phyloP scores from a whole-genome alignment of 2,329 filamentous ascomycete genomes.

The Keithomyces neogunnii region DNA sequence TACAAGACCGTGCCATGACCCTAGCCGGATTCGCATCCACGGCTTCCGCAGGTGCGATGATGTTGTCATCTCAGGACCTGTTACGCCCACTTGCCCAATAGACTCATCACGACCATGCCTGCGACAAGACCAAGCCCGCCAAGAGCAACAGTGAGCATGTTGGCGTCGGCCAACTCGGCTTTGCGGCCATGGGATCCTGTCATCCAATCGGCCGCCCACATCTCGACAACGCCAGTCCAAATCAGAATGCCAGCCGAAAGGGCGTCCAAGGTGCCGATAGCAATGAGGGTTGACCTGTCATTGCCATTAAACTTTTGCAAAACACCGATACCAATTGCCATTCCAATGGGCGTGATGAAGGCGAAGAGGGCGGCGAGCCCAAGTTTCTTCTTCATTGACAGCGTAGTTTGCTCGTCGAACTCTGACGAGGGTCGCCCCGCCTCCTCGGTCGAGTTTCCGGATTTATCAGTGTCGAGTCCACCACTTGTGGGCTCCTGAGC shows the following conservation, averaged over 20 bases:
- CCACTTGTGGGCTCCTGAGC: constrained; percentile 11
- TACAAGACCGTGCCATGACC: no score
- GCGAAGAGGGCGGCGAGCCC: constrained; percentile 57
- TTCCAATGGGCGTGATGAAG: constrained; percentile 66
- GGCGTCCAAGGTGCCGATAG: constrained; percentile 66
- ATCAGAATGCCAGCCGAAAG: constrained; percentile 66
- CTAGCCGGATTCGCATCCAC: no score
- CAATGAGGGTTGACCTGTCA: constrained; percentile 57
- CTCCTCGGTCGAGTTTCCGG: constrained; percentile 12
- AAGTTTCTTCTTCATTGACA: constrained; percentile 43
- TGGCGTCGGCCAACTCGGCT: constrained; percentile 44
- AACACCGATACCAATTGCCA: constrained; percentile 72
- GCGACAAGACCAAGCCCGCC: constrained; percentile 46
- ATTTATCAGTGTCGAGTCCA: constrained; percentile 20
- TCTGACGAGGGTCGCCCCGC: constrained; percentile 7
- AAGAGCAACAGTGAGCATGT: constrained; percentile 35
- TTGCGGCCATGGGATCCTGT: constrained; percentile 31
- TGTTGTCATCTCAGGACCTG: neutral
- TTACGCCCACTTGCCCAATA: constrained; percentile 69
- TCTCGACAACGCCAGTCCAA: constrained; percentile 75
- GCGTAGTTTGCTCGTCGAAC: constrained; percentile 10
- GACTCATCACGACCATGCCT: constrained; percentile 61
- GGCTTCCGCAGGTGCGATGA: neutral
- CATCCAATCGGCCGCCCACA: constrained; percentile 71
- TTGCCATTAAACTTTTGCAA: constrained; percentile 66